These are phyloP conservation scores for Colletotrichum abscissum DNA, from an alignment of 2,329 filamentous ascomycete genomes.

Conservation along the genomic window DNA sequence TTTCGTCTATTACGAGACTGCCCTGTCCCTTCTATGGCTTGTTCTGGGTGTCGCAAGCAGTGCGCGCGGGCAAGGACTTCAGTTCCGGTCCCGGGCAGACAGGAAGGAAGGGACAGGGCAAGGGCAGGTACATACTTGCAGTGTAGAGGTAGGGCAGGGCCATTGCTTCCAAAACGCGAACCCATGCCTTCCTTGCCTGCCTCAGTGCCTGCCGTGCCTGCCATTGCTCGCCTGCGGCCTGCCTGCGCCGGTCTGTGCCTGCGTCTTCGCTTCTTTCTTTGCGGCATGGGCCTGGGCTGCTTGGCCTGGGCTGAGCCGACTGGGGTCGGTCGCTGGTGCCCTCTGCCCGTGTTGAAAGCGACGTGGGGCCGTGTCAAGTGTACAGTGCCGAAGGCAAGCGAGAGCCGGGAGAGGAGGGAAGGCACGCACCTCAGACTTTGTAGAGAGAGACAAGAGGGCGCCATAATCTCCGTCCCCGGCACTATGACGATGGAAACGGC, in stretches of 20 bases:
- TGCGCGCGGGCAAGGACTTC: not conserved
- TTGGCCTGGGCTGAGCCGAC: not conserved
- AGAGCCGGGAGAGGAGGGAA: not conserved
- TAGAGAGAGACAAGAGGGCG: slow-evolving; percentile 28
- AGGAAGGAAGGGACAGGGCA: slow-evolving; percentile 2
- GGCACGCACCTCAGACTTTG: not conserved
- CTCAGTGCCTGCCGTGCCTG: not conserved
- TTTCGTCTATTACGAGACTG: slow-evolving; percentile 18
- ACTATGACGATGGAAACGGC: slow-evolving; percentile 32
- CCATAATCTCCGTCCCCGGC: slow-evolving; percentile 35
- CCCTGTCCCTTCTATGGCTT: not conserved
- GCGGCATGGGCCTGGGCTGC: not conserved
- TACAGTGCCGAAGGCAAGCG: slow-evolving; percentile 11
- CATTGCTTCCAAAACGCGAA: slow-evolving; percentile 16
- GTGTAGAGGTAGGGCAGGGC: not conserved
- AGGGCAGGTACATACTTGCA: not conserved
- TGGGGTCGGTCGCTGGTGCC: not conserved
- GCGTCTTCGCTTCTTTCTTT: slow-evolving; percentile 6
- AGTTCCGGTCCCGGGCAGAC: not conserved
- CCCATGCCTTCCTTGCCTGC: not conserved
- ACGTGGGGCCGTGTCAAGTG: slow-evolving; percentile 17
- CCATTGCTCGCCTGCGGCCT: not conserved
- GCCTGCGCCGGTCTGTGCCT: slow-evolving; percentile 18
- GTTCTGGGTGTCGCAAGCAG: not conserved
- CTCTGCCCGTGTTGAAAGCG: not conserved